A percentile compares a stretch with the other conserved stretches of the same genome.
Conservation (phyloP, 768 basidiomycete genomes). For the Lactarius psammicola region DNA sequence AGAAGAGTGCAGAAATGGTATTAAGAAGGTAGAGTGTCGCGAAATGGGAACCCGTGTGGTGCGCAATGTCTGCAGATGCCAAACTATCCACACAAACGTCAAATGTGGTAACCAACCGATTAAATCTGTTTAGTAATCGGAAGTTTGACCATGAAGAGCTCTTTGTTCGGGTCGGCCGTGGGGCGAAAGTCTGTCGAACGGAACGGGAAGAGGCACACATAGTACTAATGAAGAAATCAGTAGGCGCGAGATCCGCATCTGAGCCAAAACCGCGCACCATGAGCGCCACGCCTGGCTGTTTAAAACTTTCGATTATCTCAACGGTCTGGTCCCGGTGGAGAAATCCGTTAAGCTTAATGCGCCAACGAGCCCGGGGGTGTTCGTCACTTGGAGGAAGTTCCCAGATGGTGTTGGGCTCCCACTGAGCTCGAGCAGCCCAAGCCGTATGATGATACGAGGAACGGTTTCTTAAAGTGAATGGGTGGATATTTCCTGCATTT, state of each 20-base stretch:
- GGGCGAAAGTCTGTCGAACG: not conserved
- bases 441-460: not conserved
- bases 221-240: conserved; percentile 15
- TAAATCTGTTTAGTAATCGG: not conserved
- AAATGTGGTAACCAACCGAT: not conserved
- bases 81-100: no score
- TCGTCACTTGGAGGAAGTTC: not conserved
- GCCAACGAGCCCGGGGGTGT: conserved; percentile 11
- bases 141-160: conserved; percentile 14
- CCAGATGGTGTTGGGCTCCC: not conserved
- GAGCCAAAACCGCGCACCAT: conserved; percentile 12
- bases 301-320: conserved; percentile 13
- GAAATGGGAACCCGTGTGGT: not conserved
- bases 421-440: conserved; percentile 15
- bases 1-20: not conserved
- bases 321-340: not conserved
- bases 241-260: not conserved
- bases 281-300: conserved; percentile 7
- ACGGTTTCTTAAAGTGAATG: not conserved
- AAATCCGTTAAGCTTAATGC: conserved; percentile 11
- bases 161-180: not conserved
- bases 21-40: not conserved
- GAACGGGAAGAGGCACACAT: conserved; percentile 16
- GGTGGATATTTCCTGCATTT: not conserved
- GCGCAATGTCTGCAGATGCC: not conserved